phyloP scores from a whole-genome alignment of 1,139 yeast genomes.

The Zygoascus hellenicus region DNA sequence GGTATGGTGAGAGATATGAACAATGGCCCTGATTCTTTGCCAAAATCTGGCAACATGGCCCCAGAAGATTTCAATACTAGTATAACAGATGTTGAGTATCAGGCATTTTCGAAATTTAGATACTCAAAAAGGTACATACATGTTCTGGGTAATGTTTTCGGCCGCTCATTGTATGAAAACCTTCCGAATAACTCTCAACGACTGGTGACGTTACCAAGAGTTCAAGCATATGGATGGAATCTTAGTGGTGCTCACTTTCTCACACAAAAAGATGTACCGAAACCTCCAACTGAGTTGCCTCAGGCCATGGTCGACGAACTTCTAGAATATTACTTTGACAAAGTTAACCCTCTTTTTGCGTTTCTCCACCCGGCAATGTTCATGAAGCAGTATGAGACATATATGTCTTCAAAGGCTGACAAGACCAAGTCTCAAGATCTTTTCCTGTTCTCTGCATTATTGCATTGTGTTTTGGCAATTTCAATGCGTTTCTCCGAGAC shows the following conservation, averaged over 20 bases:
- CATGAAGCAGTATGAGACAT: constrained; percentile 45
- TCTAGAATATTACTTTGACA: constrained; percentile 43
- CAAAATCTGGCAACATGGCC: too few species aligned
- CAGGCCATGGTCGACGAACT: constrained; percentile 21
- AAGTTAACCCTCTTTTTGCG: constrained; percentile 51
- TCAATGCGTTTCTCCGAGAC: constrained; percentile 51
- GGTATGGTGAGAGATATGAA: neutral
- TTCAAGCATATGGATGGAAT: constrained; percentile 64
- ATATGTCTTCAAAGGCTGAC: constrained; percentile 23
- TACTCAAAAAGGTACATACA: constrained; percentile 48
- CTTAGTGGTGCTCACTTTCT: constrained; percentile 54
- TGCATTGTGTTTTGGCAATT: constrained; percentile 47
- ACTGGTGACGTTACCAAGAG: constrained; percentile 46
- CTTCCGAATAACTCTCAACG: constrained; percentile 39
- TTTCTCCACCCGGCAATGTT: constrained; percentile 53
- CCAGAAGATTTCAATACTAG: neutral
- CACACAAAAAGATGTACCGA: constrained; percentile 39
- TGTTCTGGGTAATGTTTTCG: constrained; percentile 44
- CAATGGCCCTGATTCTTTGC: neutral
- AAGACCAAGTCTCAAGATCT: constrained; percentile 23
- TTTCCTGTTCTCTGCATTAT: constrained; percentile 47
- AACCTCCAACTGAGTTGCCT: constrained; percentile 16
- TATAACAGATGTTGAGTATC: neutral
- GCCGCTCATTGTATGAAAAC: constrained; percentile 37
- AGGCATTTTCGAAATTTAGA: constrained; percentile 39